These are phyloP conservation scores for Melastoma malabathricum DNA, from an alignment of 345 rosid species.

Conservation along the genomic window DNA sequence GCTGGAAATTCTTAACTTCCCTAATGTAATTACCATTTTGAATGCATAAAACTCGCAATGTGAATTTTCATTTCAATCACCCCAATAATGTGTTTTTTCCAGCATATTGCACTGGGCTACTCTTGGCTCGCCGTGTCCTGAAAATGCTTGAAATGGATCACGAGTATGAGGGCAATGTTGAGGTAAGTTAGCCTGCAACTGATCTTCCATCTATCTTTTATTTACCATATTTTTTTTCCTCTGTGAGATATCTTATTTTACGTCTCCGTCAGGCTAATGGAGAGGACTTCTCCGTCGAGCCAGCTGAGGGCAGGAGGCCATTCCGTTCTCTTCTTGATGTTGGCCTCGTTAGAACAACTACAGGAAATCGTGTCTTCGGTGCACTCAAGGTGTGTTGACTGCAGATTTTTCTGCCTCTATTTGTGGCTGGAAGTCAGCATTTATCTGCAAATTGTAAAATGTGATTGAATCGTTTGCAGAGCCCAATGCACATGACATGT, in stretches of 20 bases:
- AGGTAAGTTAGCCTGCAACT: slow-evolving; percentile 19
- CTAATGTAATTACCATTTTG: not conserved
- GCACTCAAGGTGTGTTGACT: slow-evolving; percentile 42
- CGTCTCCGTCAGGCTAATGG: slow-evolving; percentile 48
- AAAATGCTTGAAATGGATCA: slow-evolving; percentile 58
- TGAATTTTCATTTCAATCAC: not conserved
- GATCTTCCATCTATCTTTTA: not conserved
- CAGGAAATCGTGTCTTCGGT: slow-evolving; percentile 68
- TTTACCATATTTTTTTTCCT: not conserved
- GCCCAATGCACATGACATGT: too few relatives aligned
- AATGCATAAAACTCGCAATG: not conserved
- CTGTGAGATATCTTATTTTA: not conserved
- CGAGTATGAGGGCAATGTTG: slow-evolving; percentile 58
- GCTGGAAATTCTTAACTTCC: not conserved
- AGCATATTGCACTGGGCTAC: slow-evolving; percentile 79
- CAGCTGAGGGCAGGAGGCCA: slow-evolving; percentile 53
- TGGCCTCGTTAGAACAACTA: slow-evolving; percentile 56
- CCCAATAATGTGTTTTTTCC: not conserved
- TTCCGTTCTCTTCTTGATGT: slow-evolving; percentile 84
- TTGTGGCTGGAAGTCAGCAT: too few relatives aligned
- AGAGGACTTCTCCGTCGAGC: slow-evolving; percentile 76
- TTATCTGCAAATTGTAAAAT: too few relatives aligned
- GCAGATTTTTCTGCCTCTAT: too few relatives aligned
- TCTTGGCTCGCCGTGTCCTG: slow-evolving; percentile 67
- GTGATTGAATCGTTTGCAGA: too few relatives aligned